These are phyloP conservation scores for Passiflora organensis DNA, from an alignment of 345 rosid genomes.

Conservation along the genomic window DNA sequence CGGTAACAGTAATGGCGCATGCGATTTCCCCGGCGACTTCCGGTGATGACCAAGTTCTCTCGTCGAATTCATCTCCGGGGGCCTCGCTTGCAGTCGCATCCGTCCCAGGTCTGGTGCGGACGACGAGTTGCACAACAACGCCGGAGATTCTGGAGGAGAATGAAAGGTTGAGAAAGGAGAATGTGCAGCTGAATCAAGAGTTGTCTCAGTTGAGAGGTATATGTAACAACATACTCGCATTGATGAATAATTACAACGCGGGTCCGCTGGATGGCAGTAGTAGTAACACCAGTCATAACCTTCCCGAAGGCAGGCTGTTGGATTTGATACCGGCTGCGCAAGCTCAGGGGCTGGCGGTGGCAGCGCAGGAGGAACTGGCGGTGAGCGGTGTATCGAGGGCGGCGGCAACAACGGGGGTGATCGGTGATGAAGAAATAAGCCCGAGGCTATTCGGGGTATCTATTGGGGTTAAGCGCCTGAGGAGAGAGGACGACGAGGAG, in stretches of 20 bases:
- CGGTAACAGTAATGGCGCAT: conserved; percentile 19
- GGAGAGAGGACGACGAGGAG: conserved; percentile 41
- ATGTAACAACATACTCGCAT: conserved; percentile 50
- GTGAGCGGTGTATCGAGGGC: conserved; percentile 6
- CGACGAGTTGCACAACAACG: conserved; percentile 62
- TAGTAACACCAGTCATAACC: neutral
- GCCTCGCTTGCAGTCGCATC: conserved; percentile 19
- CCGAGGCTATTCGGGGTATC: conserved; percentile 85
- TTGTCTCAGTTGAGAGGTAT: conserved; percentile 56
- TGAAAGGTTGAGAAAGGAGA: conserved; percentile 70
- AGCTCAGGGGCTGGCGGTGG: conserved; percentile 29
- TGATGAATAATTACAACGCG: conserved; percentile 58
- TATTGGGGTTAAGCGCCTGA: conserved; percentile 66
- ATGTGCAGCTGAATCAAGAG: conserved; percentile 58
- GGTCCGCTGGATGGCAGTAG: conserved; percentile 33
- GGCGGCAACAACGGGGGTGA: neutral
- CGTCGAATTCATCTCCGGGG: conserved; percentile 60
- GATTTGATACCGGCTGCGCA: conserved; percentile 37
- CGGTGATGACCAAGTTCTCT: conserved; percentile 55
- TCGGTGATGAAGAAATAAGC: conserved; percentile 27
- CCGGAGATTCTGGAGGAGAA: conserved; percentile 80
- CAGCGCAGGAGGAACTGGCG: conserved; percentile 13
- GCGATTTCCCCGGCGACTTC: conserved; percentile 1
- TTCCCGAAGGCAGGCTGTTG: conserved; percentile 39
- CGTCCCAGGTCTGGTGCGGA: conserved; percentile 21